A percentile compares a stretch with the other conserved stretches of the same genome.
These are phyloP conservation scores for Agroathelia rolfsii DNA, from an alignment of 1,284 basidiomycete genomes.

Conservation along the genomic window DNA sequence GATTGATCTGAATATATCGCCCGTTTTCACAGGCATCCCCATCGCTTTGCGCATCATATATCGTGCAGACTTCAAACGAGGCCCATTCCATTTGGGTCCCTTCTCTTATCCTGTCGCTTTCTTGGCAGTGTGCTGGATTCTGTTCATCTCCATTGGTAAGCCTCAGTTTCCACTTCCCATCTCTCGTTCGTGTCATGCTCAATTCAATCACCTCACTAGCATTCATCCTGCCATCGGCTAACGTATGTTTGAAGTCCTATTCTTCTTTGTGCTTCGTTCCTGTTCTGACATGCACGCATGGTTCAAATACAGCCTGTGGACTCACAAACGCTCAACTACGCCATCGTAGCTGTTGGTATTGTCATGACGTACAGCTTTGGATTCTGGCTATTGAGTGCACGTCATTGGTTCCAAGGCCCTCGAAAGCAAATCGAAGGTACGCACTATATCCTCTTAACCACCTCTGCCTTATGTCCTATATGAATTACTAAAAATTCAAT, in stretches of 20 bases:
- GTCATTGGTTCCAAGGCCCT: conserved; percentile 63
- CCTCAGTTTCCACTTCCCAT: too few species aligned
- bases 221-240: conserved; percentile 58
- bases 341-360: conserved; percentile 64
- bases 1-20: too few species aligned
- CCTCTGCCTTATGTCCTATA: too few species aligned
- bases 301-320: conserved; percentile 60
- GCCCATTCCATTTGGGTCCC: conserved; percentile 61
- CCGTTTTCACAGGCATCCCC: conserved; percentile 38
- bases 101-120: conserved; percentile 52
- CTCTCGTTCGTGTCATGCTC: too few species aligned
- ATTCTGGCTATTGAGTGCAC: conserved; percentile 59
- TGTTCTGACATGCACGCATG: too few species aligned
- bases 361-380: conserved; percentile 50
- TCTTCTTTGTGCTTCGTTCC: conserved; percentile 3
- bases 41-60: conserved; percentile 58
- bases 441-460: too few species aligned
- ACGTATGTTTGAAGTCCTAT: conserved; percentile 31
- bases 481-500: too few species aligned
- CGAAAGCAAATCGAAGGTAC: conserved; percentile 52
- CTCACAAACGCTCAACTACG: conserved; percentile 63
- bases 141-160: conserved; percentile 54
- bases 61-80: conserved; percentile 46
- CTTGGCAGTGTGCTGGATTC: conserved; percentile 45
- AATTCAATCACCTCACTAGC: too few species aligned